Base-by-base conservation (phyloP, 2,329 filamentous ascomycete genomes). In the Cladosporium sp. region DNA sequence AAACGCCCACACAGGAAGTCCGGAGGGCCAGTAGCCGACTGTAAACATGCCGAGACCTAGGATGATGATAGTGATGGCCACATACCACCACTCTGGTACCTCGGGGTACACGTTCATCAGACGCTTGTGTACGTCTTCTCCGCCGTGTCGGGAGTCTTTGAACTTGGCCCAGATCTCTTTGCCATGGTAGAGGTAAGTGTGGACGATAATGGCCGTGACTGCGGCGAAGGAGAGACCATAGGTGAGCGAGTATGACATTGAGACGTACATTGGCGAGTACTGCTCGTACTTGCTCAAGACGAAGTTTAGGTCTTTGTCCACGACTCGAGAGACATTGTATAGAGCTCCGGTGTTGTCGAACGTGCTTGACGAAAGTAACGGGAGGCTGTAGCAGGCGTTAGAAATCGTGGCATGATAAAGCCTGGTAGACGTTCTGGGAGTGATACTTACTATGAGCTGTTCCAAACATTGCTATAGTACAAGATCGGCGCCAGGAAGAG, bases 141-240 rank as follows among this genome's bases (percentile, higher is more conserved):
- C 66, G 44, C 72, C 71, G 18, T 69, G 68, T 30, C 67, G 68
- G n/a, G 69, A 70, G 10, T 85, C 85, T 71, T 85, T 89, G 85
- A 90, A 93, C 71, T 93, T 91, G 36, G 82, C 86, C 88, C 87
- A 90, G 34, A 96, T 95, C 73, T 96, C 92, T 70, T 85, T 86
- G 18, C 92, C 92, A 73, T 96, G 92, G 92, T 92, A 96, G 74
- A 92, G 92, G 24, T 86, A 83, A 0, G 92, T 96, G 75, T 96
- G 92, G 1, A 90, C 92, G 28, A 96, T 80, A 12, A 96, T 82
- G 1, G 92, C 90, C 24, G 92, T 88, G 26, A 96, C 82, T 1
- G 90, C 90, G 6, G 92, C 92, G 76, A 96, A 96, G 74, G 94
- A 92, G 32, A 95, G 85, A 2, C 90, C 92, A 71, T 96, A 96